Conservation (phyloP, 1,139 yeast genomes). For the Diutina siamensis region DNA sequence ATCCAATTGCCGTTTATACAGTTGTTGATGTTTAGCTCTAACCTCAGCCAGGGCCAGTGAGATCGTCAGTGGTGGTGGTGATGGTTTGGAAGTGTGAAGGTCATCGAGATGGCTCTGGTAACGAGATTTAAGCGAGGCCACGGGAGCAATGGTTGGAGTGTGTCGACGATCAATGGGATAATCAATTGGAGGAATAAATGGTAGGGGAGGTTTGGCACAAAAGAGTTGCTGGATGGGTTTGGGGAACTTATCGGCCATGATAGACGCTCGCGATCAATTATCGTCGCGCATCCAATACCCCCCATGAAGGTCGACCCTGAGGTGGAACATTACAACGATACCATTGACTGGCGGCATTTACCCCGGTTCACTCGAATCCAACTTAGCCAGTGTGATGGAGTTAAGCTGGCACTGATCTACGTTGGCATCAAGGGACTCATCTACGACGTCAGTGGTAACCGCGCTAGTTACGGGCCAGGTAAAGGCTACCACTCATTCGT, state of each 20-base stretch:
- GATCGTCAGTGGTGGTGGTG: constrained; percentile 15
- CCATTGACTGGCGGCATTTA: constrained; percentile 18
- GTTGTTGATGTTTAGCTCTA: constrained; percentile 12
- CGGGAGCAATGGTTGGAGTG: constrained; percentile 41
- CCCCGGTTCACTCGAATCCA: constrained; percentile 26
- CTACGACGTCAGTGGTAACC: constrained; percentile 63
- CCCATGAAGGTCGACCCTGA: neutral
- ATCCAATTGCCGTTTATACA: constrained; percentile 21
- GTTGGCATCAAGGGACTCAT: constrained; percentile 67
- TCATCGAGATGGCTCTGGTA: constrained; percentile 11
- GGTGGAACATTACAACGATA: constrained; percentile 7
- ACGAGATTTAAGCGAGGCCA: constrained; percentile 32
- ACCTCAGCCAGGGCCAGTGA: neutral
- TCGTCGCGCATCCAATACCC: neutral
- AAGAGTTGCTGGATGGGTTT: constrained; percentile 54
- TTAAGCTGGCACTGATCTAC: constrained; percentile 30
- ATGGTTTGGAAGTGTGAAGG: neutral
- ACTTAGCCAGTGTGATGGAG: constrained; percentile 25
- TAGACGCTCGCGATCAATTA: neutral
- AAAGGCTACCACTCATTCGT: constrained; percentile 61
- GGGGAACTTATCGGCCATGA: constrained; percentile 41
- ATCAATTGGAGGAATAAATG: constrained; percentile 43
- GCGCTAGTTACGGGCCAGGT: constrained; percentile 64
- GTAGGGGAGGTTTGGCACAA: constrained; percentile 58
- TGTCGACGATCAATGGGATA: constrained; percentile 38